Conservation (phyloP, 306 rosid species). For the Cercis canadensis region DNA sequence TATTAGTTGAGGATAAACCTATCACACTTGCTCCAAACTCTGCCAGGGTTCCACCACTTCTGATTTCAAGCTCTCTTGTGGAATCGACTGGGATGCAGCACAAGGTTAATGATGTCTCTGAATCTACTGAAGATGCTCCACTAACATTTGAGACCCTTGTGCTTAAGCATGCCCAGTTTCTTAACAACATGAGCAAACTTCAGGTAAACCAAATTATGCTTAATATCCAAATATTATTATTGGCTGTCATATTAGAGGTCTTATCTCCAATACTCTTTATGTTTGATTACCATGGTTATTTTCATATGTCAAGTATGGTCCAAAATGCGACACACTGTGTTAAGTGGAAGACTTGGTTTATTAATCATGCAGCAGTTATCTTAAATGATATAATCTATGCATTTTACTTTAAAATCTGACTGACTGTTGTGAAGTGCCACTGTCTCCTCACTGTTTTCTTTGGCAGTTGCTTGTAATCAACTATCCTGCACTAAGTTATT, state of each 20-base stretch:
- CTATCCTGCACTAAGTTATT: slow-evolving; percentile 13
- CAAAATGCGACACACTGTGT: slow-evolving; percentile 1
- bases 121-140: slow-evolving; percentile 76
- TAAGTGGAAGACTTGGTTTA: neutral
- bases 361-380: neutral
- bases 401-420: slow-evolving; percentile 17
- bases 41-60: slow-evolving; percentile 87
- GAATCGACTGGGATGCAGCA: slow-evolving; percentile 80
- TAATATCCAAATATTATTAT: neutral
- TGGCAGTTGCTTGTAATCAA: slow-evolving; percentile 21
- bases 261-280: neutral
- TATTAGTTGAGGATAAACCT: slow-evolving; percentile 92
- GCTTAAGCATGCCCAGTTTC: slow-evolving; percentile 82
- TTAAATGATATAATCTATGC: neutral
- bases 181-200: slow-evolving; percentile 90
- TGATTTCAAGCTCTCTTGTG: slow-evolving; percentile 62
- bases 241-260: slow-evolving; percentile 17
- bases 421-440: slow-evolving; percentile 20
- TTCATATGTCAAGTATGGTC: slow-evolving; percentile 8
- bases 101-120: slow-evolving; percentile 73
- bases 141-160: slow-evolving; percentile 86
- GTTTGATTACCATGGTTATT: slow-evolving; percentile 18
- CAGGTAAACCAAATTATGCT: slow-evolving; percentile 60
- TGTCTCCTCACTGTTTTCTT: slow-evolving; percentile 20
- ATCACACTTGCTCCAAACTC: slow-evolving; percentile 96